Evolutionary conservation across 73 alveolate species (phyloP), one percentile per base, ranked within the genome.

Genomic region (Paramecium pentaurelia): DNA sequence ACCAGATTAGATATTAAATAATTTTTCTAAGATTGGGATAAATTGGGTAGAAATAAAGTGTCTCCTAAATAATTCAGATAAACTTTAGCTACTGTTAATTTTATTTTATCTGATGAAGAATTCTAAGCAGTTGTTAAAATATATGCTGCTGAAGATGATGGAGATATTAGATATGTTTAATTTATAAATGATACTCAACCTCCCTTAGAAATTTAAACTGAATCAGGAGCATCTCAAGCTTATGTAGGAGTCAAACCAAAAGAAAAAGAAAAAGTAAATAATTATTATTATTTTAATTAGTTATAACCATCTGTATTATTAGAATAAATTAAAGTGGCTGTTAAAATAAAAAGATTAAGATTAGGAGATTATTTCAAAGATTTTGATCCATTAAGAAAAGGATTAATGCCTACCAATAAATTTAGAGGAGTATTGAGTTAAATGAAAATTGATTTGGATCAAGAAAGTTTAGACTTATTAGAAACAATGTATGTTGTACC

Each of bases 301-400:
- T 30, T 58, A 34, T 16, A 70, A 64, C 80, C 90, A 45, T 77
- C 84, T 87, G 93, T 87, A 18, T 86, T 96, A 16, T 47, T 97
- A 83, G 95, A 88, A 44, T 95, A 96, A 86, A 95, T 97, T 71
- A 95, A 96, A 87, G 95, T 92, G 84, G 68, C 92, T 18, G 98
- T 97, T 28, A 96, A 97, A 94, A 96, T 90, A 88, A 95, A 97
- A 84, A 89, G 99, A 92, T 93, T 97, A 88, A 96, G 99, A 92
- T 89, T 97, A 30, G 98, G 97, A 42, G 99, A 97, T 95, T 97
- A 97, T 92, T 96, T 97, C 95, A 86, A 85, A 10, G 99, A 97
- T 71, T 97, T 95, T 71, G 99, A 97, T 88, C 93, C 96, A 44
- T 95, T 97, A 38, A 93, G 99, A 60, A 97, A 97, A 92, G 99